Evolutionary conservation across 257 asterid species (phyloP).

Genomic region (Anisodus tanguticus): DNA sequence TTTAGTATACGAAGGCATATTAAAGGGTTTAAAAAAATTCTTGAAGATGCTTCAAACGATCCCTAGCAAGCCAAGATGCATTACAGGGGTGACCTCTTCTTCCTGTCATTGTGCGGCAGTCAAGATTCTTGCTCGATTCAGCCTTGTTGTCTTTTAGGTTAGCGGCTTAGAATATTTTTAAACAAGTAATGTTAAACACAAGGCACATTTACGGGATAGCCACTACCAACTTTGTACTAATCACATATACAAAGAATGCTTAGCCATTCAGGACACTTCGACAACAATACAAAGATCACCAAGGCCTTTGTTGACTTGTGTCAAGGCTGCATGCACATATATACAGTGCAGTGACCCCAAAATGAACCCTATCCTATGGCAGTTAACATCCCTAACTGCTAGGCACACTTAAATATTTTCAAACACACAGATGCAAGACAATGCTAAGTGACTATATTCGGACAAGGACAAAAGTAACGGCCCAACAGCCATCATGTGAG

Average conservation of each 20-base stretch:
- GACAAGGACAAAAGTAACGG: too few relatives aligned
- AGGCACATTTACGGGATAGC: not conserved
- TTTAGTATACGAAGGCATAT: not conserved
- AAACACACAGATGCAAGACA: too few relatives aligned
- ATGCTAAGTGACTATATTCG: too few relatives aligned
- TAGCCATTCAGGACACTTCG: not conserved
- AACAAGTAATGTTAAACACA: constrained; percentile 3
- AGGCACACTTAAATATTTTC: not conserved
- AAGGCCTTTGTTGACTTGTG: not conserved
- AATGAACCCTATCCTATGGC: constrained; percentile 1
- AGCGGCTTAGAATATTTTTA: not conserved
- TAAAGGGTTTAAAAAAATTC: not conserved
- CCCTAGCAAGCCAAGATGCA: constrained; percentile 4
- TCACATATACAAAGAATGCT: not conserved
- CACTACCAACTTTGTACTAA: not conserved
- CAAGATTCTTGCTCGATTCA: not conserved
- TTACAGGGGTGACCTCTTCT: constrained; percentile 6
- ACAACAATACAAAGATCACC: constrained; percentile 3
- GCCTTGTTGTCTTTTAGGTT: not conserved
- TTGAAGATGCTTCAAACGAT: not conserved
- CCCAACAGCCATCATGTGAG: too few relatives aligned
- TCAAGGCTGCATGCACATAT: not conserved
- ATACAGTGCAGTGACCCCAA: not conserved
- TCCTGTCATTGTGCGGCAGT: not conserved
- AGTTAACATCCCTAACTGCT: not conserved